Conservation (phyloP, 2,329 filamentous ascomycete genomes). For the Capronia epimyces region DNA sequence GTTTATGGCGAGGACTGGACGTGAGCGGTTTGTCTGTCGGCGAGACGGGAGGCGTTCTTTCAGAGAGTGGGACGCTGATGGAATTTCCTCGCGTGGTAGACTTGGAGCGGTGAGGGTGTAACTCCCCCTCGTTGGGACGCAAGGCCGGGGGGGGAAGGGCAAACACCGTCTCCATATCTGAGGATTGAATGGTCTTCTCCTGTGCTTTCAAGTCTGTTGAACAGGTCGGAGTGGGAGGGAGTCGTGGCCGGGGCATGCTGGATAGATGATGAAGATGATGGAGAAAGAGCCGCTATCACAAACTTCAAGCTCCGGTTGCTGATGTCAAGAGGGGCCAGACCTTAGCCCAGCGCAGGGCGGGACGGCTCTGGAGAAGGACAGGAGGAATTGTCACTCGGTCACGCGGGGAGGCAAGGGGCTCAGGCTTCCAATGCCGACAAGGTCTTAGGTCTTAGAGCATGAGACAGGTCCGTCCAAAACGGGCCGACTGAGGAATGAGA, state of each 20-base stretch:
- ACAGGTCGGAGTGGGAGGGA: conserved; percentile 71
- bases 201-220: conserved; percentile 74
- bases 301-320: background rate
- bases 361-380: no score
- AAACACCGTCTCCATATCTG: conserved; percentile 59
- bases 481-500: background rate
- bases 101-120: conserved; percentile 41
- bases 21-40: conserved; percentile 31
- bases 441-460: background rate
- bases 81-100: conserved; percentile 39
- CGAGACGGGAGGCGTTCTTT: conserved; percentile 28
- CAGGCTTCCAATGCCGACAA: no score
- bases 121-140: conserved; percentile 41
- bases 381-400: no score
- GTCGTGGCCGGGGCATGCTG: conserved; percentile 59
- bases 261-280: background rate
- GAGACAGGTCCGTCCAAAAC: background rate
- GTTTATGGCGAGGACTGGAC: conserved; percentile 23
- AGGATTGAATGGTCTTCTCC: conserved; percentile 37
- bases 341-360: no score
- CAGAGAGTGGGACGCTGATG: conserved; percentile 41
- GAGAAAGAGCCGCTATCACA: background rate
- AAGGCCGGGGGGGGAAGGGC: conserved; percentile 73
- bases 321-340: background rate
- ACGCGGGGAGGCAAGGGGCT: no score